A percentile compares a stretch with the other conserved stretches of the same genome.
phyloP scores from a whole-genome alignment of 768 basidiomycete genomes.

The Collybia mongolica region DNA sequence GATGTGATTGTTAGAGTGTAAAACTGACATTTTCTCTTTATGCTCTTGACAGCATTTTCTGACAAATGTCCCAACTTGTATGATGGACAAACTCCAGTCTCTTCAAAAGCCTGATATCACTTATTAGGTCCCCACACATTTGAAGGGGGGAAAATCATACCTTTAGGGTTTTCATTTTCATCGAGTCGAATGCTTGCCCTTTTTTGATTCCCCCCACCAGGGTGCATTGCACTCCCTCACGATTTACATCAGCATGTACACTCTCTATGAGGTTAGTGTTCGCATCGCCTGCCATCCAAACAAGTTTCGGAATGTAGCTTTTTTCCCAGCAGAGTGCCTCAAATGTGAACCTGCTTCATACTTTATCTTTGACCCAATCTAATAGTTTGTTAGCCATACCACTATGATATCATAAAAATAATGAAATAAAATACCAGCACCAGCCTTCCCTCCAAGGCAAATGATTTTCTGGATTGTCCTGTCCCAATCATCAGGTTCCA shows the following conservation, averaged over 20 bases:
- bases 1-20: background rate
- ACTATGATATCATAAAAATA: no score
- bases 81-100: slow-evolving; percentile 1
- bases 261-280: slow-evolving; percentile 1
- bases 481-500: slow-evolving; percentile 18
- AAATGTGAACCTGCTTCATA: slow-evolving; percentile 10
- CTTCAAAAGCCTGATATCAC: slow-evolving; percentile 7
- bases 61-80: slow-evolving; percentile 1
- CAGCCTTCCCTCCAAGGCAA: slow-evolving; percentile 19
- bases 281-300: slow-evolving; percentile 13
- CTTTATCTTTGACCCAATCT: slow-evolving; percentile 19
- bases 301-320: slow-evolving; percentile 14
- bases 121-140: background rate
- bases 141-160: slow-evolving; percentile 1
- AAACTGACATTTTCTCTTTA: slow-evolving; percentile 1
- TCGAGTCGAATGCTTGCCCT: slow-evolving; percentile 11
- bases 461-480: slow-evolving; percentile 13
- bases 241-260: slow-evolving; percentile 16
- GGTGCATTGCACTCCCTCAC: slow-evolving; percentile 15
- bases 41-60: background rate
- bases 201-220: slow-evolving; percentile 16
- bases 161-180: slow-evolving; percentile 12
- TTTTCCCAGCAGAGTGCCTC: slow-evolving; percentile 13
- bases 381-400: background rate
- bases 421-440: slow-evolving; percentile 7